Evolutionary conservation across 202 grass and related monocot genomes (phyloP).

Genomic region (Zizania palustris): DNA sequence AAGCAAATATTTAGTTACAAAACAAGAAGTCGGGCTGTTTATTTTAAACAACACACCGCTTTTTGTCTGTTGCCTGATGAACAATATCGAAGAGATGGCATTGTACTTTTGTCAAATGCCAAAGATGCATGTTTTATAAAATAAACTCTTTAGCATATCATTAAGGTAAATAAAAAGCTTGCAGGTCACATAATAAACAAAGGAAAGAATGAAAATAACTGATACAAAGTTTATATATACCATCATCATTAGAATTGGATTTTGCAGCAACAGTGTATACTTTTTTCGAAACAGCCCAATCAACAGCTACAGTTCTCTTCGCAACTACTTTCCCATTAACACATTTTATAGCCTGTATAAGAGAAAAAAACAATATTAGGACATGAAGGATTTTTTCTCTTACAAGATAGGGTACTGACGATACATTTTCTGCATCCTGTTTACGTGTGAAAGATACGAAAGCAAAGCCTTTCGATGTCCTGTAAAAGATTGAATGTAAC

Average conservation of each 20-base stretch:
- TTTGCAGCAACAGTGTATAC: slow-evolving; percentile 77
- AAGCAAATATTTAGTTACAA: slow-evolving; percentile 5
- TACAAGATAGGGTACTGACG: slow-evolving; percentile 37
- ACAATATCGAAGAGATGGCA: not conserved
- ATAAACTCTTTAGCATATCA: not conserved
- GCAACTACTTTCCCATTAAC: slow-evolving; percentile 73
- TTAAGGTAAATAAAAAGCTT: slow-evolving; percentile 28
- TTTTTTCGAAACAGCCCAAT: slow-evolving; percentile 95
- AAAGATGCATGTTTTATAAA: not conserved
- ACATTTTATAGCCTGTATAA: slow-evolving; percentile 86
- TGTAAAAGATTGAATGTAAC: slow-evolving; percentile 50
- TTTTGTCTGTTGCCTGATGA: slow-evolving; percentile 1
- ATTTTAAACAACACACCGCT: slow-evolving; percentile 18
- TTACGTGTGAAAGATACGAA: slow-evolving; percentile 98
- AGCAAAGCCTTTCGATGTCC: slow-evolving; percentile 95
- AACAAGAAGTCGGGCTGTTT: not conserved
- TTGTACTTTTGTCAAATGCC: slow-evolving; percentile 1
- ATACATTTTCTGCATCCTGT: slow-evolving; percentile 96
- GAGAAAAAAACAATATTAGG: slow-evolving; percentile 42
- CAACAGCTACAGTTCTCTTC: slow-evolving; percentile 92
- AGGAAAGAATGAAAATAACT: not conserved
- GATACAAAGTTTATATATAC: slow-evolving; percentile 42
- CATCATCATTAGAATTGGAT: slow-evolving; percentile 58
- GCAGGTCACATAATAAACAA: slow-evolving; percentile 1
- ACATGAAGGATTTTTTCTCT: slow-evolving; percentile 38